Conservation (phyloP, 2,329 filamentous ascomycete genomes). For the Ceratocystis papillata region DNA sequence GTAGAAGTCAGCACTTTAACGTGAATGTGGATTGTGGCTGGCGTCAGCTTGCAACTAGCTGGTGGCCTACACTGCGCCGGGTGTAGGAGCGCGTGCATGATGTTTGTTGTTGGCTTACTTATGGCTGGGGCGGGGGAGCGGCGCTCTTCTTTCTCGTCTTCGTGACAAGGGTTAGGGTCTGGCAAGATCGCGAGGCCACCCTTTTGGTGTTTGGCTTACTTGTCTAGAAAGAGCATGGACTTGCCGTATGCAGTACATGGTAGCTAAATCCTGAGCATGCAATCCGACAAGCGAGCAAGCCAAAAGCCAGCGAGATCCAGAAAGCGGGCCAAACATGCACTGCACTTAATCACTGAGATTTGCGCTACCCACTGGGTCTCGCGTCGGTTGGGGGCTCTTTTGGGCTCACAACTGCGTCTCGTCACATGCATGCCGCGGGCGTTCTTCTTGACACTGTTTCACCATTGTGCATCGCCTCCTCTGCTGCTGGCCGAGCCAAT, state of each 20-base stretch:
- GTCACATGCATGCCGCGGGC: background rate
- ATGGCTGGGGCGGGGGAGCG: no score
- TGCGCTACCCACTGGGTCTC: no score
- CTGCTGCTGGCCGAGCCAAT: background rate
- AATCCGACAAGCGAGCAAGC: background rate
- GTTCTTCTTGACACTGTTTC: background rate
- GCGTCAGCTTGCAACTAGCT: no score
- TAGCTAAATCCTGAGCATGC: background rate
- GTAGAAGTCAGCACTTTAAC: no score
- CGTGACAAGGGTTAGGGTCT: background rate
- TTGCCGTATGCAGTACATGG: background rate
- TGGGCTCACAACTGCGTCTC: background rate
- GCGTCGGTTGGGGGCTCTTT: no score
- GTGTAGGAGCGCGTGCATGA: no score
- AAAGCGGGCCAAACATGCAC: background rate
- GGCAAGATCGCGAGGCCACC: no score
- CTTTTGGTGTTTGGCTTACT: background rate
- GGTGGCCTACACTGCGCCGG: no score
- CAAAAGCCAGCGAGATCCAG: background rate
- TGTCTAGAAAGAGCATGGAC: background rate
- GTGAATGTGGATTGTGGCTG: no score
- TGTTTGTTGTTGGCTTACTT: no score
- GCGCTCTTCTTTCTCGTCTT: background rate
- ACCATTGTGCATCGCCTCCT: background rate
- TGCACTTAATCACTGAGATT: background rate